Percentiles rank a stretch among this genome's conserved stretches.
Evolutionary conservation across 192 early-diverging fungal species (phyloP).

Genomic region (Backusella psychrophila): DNA sequence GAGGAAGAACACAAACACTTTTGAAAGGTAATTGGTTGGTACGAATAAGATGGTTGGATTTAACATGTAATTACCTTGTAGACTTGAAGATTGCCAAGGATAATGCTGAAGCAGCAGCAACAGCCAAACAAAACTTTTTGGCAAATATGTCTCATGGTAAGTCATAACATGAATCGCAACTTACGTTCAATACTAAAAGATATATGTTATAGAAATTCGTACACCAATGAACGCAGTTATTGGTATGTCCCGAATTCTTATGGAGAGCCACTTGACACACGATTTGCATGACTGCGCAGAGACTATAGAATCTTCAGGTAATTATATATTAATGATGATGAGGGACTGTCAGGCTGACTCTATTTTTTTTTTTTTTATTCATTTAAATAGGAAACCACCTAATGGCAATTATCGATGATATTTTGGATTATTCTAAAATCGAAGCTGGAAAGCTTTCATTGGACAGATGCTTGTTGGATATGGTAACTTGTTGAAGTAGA

Average conservation of each 20-base stretch:
- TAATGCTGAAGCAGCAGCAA: conserved; percentile 47
- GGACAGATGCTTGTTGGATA: conserved; percentile 6
- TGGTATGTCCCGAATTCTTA: conserved; percentile 62
- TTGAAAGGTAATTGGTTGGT: conserved; percentile 14
- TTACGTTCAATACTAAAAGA: not conserved
- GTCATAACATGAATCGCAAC: not conserved
- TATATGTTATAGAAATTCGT: conserved; percentile 43
- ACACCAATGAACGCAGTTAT: conserved; percentile 80
- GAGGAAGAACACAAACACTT: conserved; percentile 33
- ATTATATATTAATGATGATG: not conserved
- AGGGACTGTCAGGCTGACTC: not conserved
- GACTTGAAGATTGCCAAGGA: conserved; percentile 48
- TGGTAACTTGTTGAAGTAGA: not conserved
- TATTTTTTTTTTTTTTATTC: not conserved
- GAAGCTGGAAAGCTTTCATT: conserved; percentile 75
- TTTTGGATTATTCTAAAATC: conserved; percentile 77
- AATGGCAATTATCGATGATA: conserved; percentile 69
- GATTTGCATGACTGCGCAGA: conserved; percentile 62
- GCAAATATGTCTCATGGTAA: conserved; percentile 71
- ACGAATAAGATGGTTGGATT: no score
- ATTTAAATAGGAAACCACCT: conserved; percentile 40
- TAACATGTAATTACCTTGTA: not conserved
- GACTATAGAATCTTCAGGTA: conserved; percentile 38
- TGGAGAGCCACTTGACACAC: conserved; percentile 69
- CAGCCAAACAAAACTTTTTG: conserved; percentile 58